These are phyloP conservation scores for Trichopus zeylanicus DNA, from an alignment of 116 monocot genomes.

Conservation along the genomic window DNA sequence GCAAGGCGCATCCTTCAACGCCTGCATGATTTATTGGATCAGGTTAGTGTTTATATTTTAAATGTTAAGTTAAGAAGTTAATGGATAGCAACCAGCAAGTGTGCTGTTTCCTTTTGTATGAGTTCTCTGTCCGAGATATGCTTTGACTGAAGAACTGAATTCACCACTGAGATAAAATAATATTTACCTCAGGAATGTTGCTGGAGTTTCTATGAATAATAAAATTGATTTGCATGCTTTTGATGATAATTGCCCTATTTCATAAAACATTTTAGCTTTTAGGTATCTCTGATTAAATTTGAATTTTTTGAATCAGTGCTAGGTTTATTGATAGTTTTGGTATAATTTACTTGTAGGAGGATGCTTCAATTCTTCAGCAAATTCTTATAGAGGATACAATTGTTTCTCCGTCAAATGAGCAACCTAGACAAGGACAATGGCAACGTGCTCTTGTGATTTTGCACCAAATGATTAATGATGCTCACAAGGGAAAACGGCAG, in stretches of 20 bases:
- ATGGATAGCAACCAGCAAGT: background rate
- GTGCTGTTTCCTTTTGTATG: background rate
- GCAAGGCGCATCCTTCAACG: constrained; percentile 62
- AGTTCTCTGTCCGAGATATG: background rate
- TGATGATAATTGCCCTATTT: background rate
- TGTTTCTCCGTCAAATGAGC: constrained; percentile 35
- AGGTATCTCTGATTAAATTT: background rate
- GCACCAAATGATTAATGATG: constrained; percentile 97
- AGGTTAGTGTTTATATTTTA: constrained; percentile 35
- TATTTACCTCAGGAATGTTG: background rate
- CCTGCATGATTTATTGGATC: constrained; percentile 64
- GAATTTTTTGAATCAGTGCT: background rate
- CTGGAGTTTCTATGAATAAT: background rate
- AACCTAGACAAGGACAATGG: constrained; percentile 49
- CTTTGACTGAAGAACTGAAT: background rate
- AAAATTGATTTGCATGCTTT: background rate
- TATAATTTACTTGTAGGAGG: constrained; percentile 35
- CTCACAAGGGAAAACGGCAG: constrained; percentile 87
- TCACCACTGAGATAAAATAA: background rate
- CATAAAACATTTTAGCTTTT: background rate
- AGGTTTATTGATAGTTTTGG: background rate
- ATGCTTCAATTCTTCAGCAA: constrained; percentile 32
- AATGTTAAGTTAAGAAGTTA: background rate
- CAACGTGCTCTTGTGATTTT: constrained; percentile 72
- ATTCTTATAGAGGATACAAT: constrained; percentile 41